These are phyloP conservation scores for Stemphylium beticola DNA, from an alignment of 2,329 filamentous ascomycete species.

Conservation along the genomic window DNA sequence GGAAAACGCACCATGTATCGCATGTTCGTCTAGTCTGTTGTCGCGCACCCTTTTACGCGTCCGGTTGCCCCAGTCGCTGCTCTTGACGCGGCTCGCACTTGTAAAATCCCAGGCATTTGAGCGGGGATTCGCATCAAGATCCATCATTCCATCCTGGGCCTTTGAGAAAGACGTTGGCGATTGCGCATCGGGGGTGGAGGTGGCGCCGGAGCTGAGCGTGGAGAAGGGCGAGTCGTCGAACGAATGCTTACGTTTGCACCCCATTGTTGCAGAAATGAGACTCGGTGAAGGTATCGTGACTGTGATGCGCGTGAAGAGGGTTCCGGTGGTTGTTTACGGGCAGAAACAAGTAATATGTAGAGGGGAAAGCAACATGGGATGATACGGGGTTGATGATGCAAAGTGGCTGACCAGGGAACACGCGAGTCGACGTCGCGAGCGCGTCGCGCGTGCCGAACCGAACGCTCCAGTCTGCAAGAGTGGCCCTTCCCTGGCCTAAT, in stretches of 20 bases:
- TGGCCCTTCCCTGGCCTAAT: not conserved
- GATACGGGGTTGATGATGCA: constrained; percentile 25
- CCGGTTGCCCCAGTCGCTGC: constrained; percentile 58
- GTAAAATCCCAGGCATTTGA: constrained; percentile 34
- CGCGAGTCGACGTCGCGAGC: constrained; percentile 15
- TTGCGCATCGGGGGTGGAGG: constrained; percentile 40
- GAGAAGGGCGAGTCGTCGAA: constrained; percentile 54
- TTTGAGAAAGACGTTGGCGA: constrained; percentile 33
- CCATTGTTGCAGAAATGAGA: constrained; percentile 49
- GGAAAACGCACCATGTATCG: constrained; percentile 57
- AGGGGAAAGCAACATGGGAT: constrained; percentile 8
- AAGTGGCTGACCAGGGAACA: constrained; percentile 31
- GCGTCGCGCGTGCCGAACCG: constrained; percentile 11
- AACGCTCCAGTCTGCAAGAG: not conserved
- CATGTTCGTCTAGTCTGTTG: constrained; percentile 62
- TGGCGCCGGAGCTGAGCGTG: constrained; percentile 45
- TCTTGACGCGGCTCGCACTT: constrained; percentile 33
- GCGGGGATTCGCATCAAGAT: constrained; percentile 28
- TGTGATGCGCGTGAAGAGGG: not conserved
- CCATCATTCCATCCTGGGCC: constrained; percentile 30
- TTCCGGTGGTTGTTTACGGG: not conserved
- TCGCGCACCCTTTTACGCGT: constrained; percentile 66
- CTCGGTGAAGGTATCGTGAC: not conserved
- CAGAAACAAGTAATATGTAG: not conserved
- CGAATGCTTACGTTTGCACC: constrained; percentile 65